Percentiles rank a stretch among this genome's conserved stretches.
phyloP scores from a whole-genome alignment of 805 yeast genomes.

The Maudiozyma barnettii region DNA sequence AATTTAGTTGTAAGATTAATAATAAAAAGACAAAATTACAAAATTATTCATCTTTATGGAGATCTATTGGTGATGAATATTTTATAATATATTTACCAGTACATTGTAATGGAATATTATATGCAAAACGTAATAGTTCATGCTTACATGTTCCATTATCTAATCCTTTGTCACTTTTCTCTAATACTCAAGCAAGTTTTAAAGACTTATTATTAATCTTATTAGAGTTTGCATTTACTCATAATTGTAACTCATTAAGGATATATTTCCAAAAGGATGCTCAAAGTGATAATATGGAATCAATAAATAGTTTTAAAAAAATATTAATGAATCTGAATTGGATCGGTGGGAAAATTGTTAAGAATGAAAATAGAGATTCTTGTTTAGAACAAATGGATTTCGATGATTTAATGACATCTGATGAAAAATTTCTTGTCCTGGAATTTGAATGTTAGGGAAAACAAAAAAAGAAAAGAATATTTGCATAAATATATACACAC shows the following conservation, averaged over 20 bases:
- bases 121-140: constrained; percentile 15
- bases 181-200: constrained; percentile 1
- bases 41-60: constrained; percentile 10
- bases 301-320: constrained; percentile 12
- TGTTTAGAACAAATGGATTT: no score
- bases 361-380: constrained; percentile 18
- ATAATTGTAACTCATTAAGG: constrained; percentile 10
- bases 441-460: constrained; percentile 23
- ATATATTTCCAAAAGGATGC: constrained; percentile 16
- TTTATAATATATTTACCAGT: constrained; percentile 18
- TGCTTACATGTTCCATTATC: constrained; percentile 19
- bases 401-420: constrained; percentile 14
- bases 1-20: constrained; percentile 1
- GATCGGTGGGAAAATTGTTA: constrained; percentile 26
- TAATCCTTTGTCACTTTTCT: constrained; percentile 1
- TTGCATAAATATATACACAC: neutral
- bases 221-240: constrained; percentile 19
- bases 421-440: constrained; percentile 22
- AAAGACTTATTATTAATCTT: constrained; percentile 23
- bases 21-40: neutral
- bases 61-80: constrained; percentile 19
- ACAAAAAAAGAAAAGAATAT: neutral
- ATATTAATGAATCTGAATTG: constrained; percentile 24
- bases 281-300: constrained; percentile 2
- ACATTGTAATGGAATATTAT: constrained; percentile 17